phyloP scores from a whole-genome alignment of 148 eudicot species.

The Chenopodium berlandieri region DNA sequence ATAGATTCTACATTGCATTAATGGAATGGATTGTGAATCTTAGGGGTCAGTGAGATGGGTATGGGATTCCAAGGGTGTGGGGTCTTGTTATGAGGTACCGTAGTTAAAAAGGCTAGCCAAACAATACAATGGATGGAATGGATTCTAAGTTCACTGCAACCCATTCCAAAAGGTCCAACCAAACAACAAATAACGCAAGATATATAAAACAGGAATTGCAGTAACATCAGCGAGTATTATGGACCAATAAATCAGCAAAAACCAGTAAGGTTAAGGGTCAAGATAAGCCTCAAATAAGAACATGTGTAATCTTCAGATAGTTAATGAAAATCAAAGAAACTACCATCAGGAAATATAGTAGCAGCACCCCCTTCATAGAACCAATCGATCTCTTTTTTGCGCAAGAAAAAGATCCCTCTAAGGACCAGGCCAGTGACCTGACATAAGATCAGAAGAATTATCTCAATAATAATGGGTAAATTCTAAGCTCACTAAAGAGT shows the following conservation, averaged over 20 bases:
- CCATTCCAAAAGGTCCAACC: too few relatives aligned
- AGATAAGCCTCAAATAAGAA: background rate
- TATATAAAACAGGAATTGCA: background rate
- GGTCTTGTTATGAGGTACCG: too few relatives aligned
- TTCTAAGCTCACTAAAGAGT: background rate
- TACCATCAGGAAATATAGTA: slow-evolving; percentile 93
- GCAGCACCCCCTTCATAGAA: slow-evolving; percentile 99
- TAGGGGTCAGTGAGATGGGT: too few relatives aligned
- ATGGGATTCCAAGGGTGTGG: too few relatives aligned
- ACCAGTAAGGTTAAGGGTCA: background rate
- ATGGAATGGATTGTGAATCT: too few relatives aligned
- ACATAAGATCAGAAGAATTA: slow-evolving; percentile 15
- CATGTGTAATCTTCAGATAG: too few relatives aligned
- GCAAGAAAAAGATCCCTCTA: slow-evolving; percentile 91
- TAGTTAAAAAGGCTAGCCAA: too few relatives aligned
- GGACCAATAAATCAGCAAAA: background rate
- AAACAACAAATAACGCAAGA: too few relatives aligned
- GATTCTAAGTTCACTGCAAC: too few relatives aligned
- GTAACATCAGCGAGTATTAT: background rate
- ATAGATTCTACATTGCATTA: too few relatives aligned
- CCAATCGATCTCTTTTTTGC: slow-evolving; percentile 98
- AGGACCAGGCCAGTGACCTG: slow-evolving; percentile 93
- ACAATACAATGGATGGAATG: too few relatives aligned
- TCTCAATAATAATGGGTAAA: slow-evolving; percentile 3
- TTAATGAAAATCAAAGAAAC: slow-evolving; percentile 19